phyloP scores from a whole-genome alignment of 116 monocot species.

The Thalassia testudinum region DNA sequence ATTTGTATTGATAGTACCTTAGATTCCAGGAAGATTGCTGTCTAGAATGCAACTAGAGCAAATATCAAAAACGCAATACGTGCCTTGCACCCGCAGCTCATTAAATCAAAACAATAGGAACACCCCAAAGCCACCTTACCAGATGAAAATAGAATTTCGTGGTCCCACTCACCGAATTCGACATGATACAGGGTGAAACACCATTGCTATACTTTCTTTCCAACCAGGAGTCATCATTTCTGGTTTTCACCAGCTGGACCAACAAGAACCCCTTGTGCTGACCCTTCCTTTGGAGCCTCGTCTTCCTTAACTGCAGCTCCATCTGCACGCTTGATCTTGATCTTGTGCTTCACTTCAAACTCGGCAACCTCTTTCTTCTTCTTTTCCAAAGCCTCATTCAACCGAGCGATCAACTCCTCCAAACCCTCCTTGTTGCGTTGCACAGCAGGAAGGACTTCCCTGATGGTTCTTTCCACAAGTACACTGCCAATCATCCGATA shows the following conservation, averaged over 20 bases:
- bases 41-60: too few species aligned
- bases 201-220: too few species aligned
- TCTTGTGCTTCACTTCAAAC: slow-evolving; percentile 92
- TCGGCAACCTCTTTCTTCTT: slow-evolving; percentile 86
- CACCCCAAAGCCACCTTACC: too few species aligned
- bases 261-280: slow-evolving; percentile 91
- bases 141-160: too few species aligned
- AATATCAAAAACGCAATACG: too few species aligned
- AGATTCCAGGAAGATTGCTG: too few species aligned
- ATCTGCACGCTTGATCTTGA: slow-evolving; percentile 57
- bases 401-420: slow-evolving; percentile 66
- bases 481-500: slow-evolving; percentile 88
- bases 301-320: slow-evolving; percentile 24
- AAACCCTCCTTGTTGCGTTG: slow-evolving; percentile 78
- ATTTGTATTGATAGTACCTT: too few species aligned
- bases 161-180: too few species aligned
- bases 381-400: slow-evolving; percentile 75
- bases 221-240: slow-evolving; percentile 5
- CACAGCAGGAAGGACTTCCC: slow-evolving; percentile 85
- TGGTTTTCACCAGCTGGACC: slow-evolving; percentile 36
- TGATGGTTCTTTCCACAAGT: slow-evolving; percentile 80
- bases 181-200: too few species aligned
- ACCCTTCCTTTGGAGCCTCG: slow-evolving; percentile 37
- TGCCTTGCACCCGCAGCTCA: too few species aligned
- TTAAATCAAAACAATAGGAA: too few species aligned